Evolutionary conservation across 2,329 filamentous ascomycete genomes (phyloP).

Genomic region (Teratosphaeria viscida): DNA sequence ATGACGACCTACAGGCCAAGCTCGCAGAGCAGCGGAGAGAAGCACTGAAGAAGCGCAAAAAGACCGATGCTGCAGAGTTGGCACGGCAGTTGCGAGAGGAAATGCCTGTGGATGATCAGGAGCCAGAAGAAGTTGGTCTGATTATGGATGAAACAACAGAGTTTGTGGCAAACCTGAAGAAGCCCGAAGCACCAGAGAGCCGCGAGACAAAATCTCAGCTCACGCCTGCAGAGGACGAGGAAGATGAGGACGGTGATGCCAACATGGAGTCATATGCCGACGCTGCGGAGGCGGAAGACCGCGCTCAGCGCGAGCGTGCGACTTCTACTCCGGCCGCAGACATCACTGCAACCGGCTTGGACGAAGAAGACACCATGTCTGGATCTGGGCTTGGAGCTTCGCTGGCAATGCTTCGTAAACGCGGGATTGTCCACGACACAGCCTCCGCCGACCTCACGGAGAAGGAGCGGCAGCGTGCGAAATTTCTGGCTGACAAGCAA

Average conservation of each 20-base stretch:
- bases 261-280: slow-evolving; percentile 25
- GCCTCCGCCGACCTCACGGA: slow-evolving; percentile 39
- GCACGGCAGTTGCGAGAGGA: slow-evolving; percentile 67
- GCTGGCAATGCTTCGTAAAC: slow-evolving; percentile 70
- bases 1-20: slow-evolving; percentile 83
- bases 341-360: slow-evolving; percentile 60
- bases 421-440: slow-evolving; percentile 63
- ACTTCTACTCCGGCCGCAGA: slow-evolving; percentile 30
- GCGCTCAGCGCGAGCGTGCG: slow-evolving; percentile 31
- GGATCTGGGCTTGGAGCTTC: slow-evolving; percentile 67
- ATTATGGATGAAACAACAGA: slow-evolving; percentile 95
- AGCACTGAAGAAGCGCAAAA: slow-evolving; percentile 87
- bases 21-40: slow-evolving; percentile 72
- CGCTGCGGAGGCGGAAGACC: slow-evolving; percentile 39
- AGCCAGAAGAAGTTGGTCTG: slow-evolving; percentile 52
- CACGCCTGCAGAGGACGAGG: slow-evolving; percentile 32
- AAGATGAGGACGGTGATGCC: slow-evolving; percentile 38
- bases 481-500: slow-evolving; percentile 68
- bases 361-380: slow-evolving; percentile 72
- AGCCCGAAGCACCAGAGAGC: slow-evolving; percentile 45
- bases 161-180: slow-evolving; percentile 78
- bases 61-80: slow-evolving; percentile 73
- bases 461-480: slow-evolving; percentile 56
- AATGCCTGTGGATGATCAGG: slow-evolving; percentile 50
- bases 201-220: slow-evolving; percentile 11